phyloP scores from a whole-genome alignment of 1,139 yeast species.

The Saccharomyces hybrid region DNA sequence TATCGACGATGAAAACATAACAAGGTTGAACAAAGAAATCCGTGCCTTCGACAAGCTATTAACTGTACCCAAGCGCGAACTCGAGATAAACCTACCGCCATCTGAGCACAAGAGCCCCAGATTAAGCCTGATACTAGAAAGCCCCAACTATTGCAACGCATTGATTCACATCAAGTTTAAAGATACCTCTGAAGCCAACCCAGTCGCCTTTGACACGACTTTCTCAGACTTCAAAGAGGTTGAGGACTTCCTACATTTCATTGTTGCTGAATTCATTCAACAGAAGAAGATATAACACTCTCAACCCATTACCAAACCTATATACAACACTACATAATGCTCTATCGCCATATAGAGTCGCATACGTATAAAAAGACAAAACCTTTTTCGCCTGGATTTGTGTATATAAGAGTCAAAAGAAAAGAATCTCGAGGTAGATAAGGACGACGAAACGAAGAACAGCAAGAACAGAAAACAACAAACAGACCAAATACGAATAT shows the following conservation, averaged over 20 bases:
- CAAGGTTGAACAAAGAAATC: constrained; percentile 22
- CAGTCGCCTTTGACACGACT: constrained; percentile 21
- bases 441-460: neutral
- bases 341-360: neutral
- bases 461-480: neutral
- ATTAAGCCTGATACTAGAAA: constrained; percentile 18
- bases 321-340: neutral
- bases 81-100: constrained; percentile 13
- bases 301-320: neutral
- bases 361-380: neutral
- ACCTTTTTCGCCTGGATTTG: neutral
- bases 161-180: constrained; percentile 19
- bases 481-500: constrained; percentile 8
- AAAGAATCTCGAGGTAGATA: neutral
- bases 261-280: constrained; percentile 24
- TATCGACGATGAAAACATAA: constrained; percentile 19
- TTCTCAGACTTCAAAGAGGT: constrained; percentile 31
- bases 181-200: constrained; percentile 4
- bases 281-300: neutral
- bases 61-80: constrained; percentile 19
- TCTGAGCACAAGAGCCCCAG: constrained; percentile 8
- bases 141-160: constrained; percentile 31
- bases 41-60: constrained; percentile 20
- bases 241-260: constrained; percentile 31
- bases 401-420: neutral